Evolutionary conservation across 345 rosid species (phyloP).

Genomic region (Mercurialis annua): DNA sequence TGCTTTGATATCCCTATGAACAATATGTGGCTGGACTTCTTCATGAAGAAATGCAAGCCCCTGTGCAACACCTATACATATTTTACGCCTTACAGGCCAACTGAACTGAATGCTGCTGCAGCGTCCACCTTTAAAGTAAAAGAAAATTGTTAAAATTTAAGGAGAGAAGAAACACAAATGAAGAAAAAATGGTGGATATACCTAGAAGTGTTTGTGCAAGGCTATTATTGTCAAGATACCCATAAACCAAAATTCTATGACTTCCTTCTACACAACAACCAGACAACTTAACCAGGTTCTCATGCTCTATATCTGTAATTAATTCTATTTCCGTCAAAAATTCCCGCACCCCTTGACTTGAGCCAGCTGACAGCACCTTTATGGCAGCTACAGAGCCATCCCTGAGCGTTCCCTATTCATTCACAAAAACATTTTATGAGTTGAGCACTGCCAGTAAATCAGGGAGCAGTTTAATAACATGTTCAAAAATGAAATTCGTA

Average conservation of each 20-base stretch:
- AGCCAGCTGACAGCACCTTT: conserved; percentile 57
- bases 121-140: conserved; percentile 34
- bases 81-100: conserved; percentile 46
- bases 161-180: conserved; percentile 10
- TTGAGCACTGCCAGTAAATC: background rate
- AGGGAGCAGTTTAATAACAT: background rate
- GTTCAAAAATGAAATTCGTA: background rate
- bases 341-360: conserved; percentile 61
- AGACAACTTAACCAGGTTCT: conserved; percentile 52
- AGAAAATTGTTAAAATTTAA: background rate
- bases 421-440: conserved; percentile 1
- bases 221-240: conserved; percentile 68
- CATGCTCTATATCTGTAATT: conserved; percentile 55
- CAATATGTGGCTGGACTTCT: conserved; percentile 53
- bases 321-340: conserved; percentile 62
- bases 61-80: conserved; percentile 62
- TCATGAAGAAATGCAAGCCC: conserved; percentile 74
- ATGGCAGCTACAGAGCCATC: conserved; percentile 56
- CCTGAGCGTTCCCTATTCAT: conserved; percentile 48
- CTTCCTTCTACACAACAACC: conserved; percentile 65
- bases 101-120: conserved; percentile 43
- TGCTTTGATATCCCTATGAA: conserved; percentile 79
- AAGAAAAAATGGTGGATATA: conserved; percentile 12
- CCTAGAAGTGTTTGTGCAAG: conserved; percentile 67
- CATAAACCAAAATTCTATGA: conserved; percentile 65